Evolutionary conservation across 2,329 filamentous ascomycete genomes (phyloP).

Genomic region (Scedosporium boydii): DNA sequence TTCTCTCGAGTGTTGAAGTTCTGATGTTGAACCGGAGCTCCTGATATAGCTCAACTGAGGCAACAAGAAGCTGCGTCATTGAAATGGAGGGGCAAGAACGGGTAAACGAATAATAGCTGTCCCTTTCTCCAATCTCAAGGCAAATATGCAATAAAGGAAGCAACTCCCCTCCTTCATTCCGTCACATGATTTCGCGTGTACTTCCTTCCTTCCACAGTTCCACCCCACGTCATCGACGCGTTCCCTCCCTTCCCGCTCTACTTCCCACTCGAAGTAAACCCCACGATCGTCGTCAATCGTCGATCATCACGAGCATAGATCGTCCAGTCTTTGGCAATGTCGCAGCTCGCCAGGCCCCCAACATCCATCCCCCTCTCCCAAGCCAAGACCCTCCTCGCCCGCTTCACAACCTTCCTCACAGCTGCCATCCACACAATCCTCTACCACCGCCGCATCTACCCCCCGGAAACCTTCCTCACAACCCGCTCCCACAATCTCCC

Average conservation of each 20-base stretch:
- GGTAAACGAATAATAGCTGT: background rate
- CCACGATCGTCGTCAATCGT: background rate
- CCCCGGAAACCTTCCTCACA: constrained; percentile 64
- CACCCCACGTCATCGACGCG: background rate
- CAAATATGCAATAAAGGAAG: background rate
- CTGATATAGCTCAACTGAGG: background rate
- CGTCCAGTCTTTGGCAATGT: background rate
- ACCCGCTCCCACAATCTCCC: constrained; percentile 75
- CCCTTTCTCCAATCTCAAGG: background rate
- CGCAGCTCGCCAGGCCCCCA: constrained; percentile 4
- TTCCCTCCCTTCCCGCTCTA: background rate
- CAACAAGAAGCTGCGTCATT: background rate
- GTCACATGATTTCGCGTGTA: constrained; percentile 9
- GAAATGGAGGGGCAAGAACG: background rate
- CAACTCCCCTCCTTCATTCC: background rate
- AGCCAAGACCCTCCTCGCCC: constrained; percentile 51
- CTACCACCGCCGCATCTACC: constrained; percentile 74
- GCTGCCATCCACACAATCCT: constrained; percentile 80
- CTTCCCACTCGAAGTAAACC: background rate
- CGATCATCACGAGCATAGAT: background rate
- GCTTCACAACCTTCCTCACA: constrained; percentile 72
- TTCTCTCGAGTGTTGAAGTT: background rate
- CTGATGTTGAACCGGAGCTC: background rate
- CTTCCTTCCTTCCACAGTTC: background rate
- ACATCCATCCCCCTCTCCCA: constrained; percentile 22